These are phyloP conservation scores for Striga asiatica DNA, from an alignment of 257 asterid species.

Conservation along the genomic window DNA sequence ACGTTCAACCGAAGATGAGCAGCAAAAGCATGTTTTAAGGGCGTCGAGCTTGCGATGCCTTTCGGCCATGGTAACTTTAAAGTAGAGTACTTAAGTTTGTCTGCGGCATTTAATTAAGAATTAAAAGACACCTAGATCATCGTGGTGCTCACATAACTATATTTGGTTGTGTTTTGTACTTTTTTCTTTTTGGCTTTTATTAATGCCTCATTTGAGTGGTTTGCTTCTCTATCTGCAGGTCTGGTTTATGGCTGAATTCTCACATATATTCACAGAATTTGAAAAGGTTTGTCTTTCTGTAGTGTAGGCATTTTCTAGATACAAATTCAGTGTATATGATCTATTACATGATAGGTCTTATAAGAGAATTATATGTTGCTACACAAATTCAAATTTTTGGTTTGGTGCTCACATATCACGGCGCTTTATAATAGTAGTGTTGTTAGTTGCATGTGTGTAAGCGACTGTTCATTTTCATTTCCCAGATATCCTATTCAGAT, in stretches of 20 bases:
- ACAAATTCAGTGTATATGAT: neutral
- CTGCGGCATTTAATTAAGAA: too few relatives aligned
- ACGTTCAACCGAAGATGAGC: conserved; percentile 46
- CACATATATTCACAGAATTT: conserved; percentile 66
- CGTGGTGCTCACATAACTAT: too few relatives aligned
- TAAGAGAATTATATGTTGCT: too few relatives aligned
- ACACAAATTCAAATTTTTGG: too few relatives aligned
- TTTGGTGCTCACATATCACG: neutral
- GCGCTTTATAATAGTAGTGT: neutral
- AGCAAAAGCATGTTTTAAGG: conserved; percentile 45
- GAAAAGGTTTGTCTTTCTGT: conserved; percentile 52
- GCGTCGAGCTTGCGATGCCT: conserved; percentile 91
- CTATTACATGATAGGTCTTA: neutral
- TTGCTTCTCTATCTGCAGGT: conserved; percentile 43
- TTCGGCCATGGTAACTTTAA: conserved; percentile 72
- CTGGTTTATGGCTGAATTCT: conserved; percentile 88
- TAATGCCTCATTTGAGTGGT: neutral
- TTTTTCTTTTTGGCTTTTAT: neutral
- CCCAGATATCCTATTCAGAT: too few relatives aligned
- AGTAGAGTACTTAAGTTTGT: neutral
- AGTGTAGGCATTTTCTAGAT: neutral
- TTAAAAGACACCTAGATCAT: too few relatives aligned
- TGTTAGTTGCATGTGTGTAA: too few relatives aligned
- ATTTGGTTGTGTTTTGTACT: neutral
- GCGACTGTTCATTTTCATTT: neutral